Conservation (phyloP, 805 yeast species). For the Wickerhamiella brachini region DNA sequence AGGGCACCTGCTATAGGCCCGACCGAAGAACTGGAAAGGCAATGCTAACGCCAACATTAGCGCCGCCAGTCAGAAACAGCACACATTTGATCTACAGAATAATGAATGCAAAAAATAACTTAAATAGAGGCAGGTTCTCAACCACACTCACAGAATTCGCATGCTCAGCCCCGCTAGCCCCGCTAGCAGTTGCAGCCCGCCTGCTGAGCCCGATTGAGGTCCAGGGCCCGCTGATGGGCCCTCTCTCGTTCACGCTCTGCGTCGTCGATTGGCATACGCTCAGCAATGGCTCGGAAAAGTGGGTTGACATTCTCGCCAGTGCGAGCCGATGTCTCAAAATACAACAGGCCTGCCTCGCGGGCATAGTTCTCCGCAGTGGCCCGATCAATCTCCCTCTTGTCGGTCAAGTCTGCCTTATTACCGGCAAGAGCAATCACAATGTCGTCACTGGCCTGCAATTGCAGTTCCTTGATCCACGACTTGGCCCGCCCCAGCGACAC, state of each 20-base stretch:
- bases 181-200: slow-evolving; percentile 25
- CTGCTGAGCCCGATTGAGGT: slow-evolving; percentile 12
- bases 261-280: slow-evolving; percentile 33
- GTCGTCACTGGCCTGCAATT: slow-evolving; percentile 61
- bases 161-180: neutral
- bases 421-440: slow-evolving; percentile 80
- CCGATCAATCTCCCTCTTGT: slow-evolving; percentile 31
- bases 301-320: slow-evolving; percentile 46
- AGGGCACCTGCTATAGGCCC: too few species aligned
- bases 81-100: neutral
- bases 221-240: slow-evolving; percentile 15
- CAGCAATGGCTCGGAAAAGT: slow-evolving; percentile 34
- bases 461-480: slow-evolving; percentile 84
- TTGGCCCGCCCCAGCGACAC: slow-evolving; percentile 66
- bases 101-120: neutral
- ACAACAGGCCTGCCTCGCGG: slow-evolving; percentile 36
- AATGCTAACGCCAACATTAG: too few species aligned
- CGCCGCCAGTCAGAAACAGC: neutral
- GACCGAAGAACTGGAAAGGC: too few species aligned
- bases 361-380: slow-evolving; percentile 37
- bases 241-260: slow-evolving; percentile 18
- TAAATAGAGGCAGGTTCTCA: neutral
- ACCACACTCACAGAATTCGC: neutral
- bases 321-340: slow-evolving; percentile 56
- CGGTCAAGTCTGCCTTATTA: slow-evolving; percentile 58